Evolutionary conservation across 2,329 filamentous ascomycete species (phyloP), one percentile per base, ranked within the genome.

Genomic region (Aphanoascus verrucosus): DNA sequence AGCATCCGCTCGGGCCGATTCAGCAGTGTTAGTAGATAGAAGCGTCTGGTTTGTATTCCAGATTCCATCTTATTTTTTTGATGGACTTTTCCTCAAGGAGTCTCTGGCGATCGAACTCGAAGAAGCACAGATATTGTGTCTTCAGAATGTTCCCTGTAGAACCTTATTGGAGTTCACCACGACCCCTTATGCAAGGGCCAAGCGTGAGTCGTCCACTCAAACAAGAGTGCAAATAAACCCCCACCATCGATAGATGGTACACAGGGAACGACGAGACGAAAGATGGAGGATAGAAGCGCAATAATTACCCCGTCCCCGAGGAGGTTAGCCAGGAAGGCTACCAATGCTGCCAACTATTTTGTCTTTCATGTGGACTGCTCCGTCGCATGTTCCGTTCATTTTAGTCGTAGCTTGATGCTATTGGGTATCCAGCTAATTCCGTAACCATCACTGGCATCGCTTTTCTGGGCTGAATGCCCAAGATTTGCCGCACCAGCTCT

Each of bases 131-230:
- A 38, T 28, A 28, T 28, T 7, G 6, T 50, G 23, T 42, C 40
- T 43, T 50, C 48, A 42, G 34, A 49, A 20, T 19, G 23, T 19
- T 42, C 49, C 31, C 49, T 52, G 49, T 38, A 12, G 11, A 45
- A 37, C 34, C 40, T 45, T 52, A 37, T 40, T 38, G 15, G 8
- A 45, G 6, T 7, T 35, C 38, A 23, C 20, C 40, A 17, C 46
- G 42, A 41, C 20, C 35, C 19, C 23, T 46, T 46, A 52, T 52
- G 50, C 50, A 52, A 52, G 50, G 50, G 50, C 42, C 8, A 17
- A 14, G 19, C 38, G 40, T 44, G 49, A n/a, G 20, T 45, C 45
- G 28, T 38, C 49, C 49, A 52, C 49, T 52, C 34, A 50, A 23
- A 23, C 23, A 28, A 28, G 23, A 28, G 23, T 7, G 3, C 23